A percentile compares a stretch with the other conserved stretches of the same genome.
These are phyloP conservation scores for Parascedosporium putredinis DNA, from an alignment of 2,329 filamentous ascomycete species.

Conservation along the genomic window DNA sequence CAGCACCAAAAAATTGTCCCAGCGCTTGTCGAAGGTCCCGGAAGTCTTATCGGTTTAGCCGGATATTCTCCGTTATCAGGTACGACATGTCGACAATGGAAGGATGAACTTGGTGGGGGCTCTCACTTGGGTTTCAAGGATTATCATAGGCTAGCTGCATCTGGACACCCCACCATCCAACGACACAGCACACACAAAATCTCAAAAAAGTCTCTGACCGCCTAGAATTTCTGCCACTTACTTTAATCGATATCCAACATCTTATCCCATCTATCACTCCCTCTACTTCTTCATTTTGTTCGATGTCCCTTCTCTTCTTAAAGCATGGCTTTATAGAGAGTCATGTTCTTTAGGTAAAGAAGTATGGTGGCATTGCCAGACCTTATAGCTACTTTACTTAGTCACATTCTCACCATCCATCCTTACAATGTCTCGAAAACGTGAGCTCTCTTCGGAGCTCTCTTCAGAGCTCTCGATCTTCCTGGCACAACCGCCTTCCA, in stretches of 20 bases:
- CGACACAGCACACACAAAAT: background rate
- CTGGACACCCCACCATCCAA: background rate
- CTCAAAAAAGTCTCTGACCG: conserved; percentile 4
- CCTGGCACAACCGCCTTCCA: conserved; percentile 4
- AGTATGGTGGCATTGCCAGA: no score
- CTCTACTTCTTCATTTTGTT: background rate
- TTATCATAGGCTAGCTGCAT: background rate
- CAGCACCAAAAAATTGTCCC: conserved; percentile 8
- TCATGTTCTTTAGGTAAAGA: no score
- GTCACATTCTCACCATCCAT: no score
- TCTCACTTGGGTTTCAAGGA: no score
- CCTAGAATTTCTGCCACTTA: conserved; percentile 6
- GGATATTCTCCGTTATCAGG: background rate
- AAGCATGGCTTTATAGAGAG: no score
- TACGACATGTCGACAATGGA: no score
- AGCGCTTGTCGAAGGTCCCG: conserved; percentile 1
- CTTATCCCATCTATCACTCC: background rate
- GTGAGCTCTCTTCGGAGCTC: no score
- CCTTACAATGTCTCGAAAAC: no score
- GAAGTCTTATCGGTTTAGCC: conserved; percentile 10
- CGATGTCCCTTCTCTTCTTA: no score
- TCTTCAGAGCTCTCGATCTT: no score
- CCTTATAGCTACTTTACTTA: no score
- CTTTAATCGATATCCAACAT: background rate
- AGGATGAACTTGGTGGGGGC: background rate